Conservation (phyloP, 2,329 filamentous ascomycete genomes). For the Myriosclerotinia curreyana region DNA sequence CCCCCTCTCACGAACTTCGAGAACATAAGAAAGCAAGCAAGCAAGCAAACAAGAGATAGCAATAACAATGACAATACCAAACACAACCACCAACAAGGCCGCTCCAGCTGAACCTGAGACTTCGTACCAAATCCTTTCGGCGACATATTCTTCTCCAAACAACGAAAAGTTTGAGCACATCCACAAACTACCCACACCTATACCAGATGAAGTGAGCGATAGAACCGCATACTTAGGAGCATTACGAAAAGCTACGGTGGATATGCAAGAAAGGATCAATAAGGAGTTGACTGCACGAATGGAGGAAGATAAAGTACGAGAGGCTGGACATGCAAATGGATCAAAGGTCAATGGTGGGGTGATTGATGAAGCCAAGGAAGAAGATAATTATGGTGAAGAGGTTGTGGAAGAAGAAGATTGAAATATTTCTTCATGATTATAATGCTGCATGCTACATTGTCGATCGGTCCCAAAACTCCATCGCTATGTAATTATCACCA, state of each 20-base stretch:
- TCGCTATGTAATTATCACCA: slow-evolving; percentile 33
- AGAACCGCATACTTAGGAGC: slow-evolving; percentile 59
- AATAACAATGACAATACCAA: slow-evolving; percentile 12
- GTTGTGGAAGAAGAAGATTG: slow-evolving; percentile 62
- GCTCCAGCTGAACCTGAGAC: not conserved
- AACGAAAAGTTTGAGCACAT: slow-evolving; percentile 49
- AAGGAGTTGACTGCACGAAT: slow-evolving; percentile 68
- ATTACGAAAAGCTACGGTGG: slow-evolving; percentile 55
- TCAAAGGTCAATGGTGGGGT: slow-evolving; percentile 39
- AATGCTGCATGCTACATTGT: slow-evolving; percentile 21
- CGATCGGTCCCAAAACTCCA: slow-evolving; percentile 26
- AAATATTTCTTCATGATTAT: slow-evolving; percentile 25
- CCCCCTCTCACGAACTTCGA: not conserved
- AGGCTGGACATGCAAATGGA: slow-evolving; percentile 39
- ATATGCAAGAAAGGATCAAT: slow-evolving; percentile 67
- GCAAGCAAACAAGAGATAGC: too few relatives aligned
- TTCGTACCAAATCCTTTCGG: slow-evolving; percentile 33
- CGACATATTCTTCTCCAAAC: slow-evolving; percentile 53
- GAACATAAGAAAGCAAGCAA: not conserved
- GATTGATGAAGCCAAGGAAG: slow-evolving; percentile 57
- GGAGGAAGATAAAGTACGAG: slow-evolving; percentile 64
- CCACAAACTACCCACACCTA: slow-evolving; percentile 41
- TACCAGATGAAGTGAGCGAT: slow-evolving; percentile 43
- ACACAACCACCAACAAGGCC: slow-evolving; percentile 16
- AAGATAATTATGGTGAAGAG: slow-evolving; percentile 85